Evolutionary conservation across 192 early-diverging fungal genomes (phyloP).

Genomic region (Gonapodya prolifera): DNA sequence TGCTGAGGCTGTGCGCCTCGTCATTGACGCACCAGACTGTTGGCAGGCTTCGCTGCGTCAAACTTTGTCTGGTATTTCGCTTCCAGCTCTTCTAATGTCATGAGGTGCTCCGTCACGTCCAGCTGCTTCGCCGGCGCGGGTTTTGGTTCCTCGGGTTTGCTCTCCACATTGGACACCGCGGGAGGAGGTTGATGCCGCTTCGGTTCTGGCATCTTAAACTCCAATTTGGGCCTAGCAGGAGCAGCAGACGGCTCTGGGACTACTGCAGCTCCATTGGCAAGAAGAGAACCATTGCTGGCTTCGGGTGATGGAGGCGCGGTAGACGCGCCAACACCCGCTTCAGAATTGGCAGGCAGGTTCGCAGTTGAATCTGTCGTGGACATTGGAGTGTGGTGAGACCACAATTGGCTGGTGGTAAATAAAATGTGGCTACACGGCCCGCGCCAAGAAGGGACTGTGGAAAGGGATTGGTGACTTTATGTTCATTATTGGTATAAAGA

Average conservation of each 20-base stretch:
- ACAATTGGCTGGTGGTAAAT: no score
- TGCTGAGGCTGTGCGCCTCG: no score
- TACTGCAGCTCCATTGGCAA: neutral
- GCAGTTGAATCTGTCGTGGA: no score
- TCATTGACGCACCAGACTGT: conserved; percentile 6
- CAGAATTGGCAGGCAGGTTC: no score
- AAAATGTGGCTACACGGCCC: no score
- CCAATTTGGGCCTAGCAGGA: neutral
- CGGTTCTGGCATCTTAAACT: neutral
- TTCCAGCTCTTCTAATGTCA: conserved; percentile 38
- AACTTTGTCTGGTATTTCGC: conserved; percentile 31
- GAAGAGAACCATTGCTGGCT: no score
- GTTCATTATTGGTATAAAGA: no score
- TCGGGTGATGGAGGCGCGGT: no score
- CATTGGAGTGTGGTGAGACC: no score
- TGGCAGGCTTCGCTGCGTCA: conserved; percentile 43
- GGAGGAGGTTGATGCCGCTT: neutral
- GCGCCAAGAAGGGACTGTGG: no score
- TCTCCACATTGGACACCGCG: neutral
- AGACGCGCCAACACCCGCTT: no score
- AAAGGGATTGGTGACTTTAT: no score
- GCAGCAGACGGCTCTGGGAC: neutral
- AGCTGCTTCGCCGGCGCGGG: conserved; percentile 16
- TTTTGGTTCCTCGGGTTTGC: neutral
- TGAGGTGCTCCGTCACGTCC: conserved; percentile 45